These are phyloP conservation scores for Epichloe gansuensis DNA, from an alignment of 2,329 filamentous ascomycete genomes.

Conservation along the genomic window DNA sequence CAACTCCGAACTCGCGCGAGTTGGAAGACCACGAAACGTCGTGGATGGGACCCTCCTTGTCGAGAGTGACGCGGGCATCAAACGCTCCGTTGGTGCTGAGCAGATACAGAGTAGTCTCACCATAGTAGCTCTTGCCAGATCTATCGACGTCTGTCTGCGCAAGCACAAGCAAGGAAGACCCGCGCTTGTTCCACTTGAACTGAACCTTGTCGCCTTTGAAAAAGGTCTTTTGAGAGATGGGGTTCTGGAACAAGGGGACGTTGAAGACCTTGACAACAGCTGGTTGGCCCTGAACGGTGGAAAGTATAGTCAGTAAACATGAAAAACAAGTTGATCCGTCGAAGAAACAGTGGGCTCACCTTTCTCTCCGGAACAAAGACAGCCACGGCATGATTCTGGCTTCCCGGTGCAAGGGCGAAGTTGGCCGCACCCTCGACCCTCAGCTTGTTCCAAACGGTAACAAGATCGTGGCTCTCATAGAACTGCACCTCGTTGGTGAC, in stretches of 20 bases:
- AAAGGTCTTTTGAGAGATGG: slow-evolving; percentile 95
- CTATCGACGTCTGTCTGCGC: slow-evolving; percentile 97
- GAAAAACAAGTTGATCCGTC: background rate
- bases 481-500: slow-evolving; percentile 98
- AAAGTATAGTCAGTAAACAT: background rate
- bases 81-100: slow-evolving; percentile 84
- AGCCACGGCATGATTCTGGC: slow-evolving; percentile 75
- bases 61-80: slow-evolving; percentile 79
- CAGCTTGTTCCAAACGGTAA: slow-evolving; percentile 89
- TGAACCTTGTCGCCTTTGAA: slow-evolving; percentile 99
- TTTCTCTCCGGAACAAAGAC: slow-evolving; percentile 94
- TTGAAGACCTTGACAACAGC: slow-evolving; percentile 90
- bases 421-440: slow-evolving; percentile 80
- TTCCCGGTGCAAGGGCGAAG: slow-evolving; percentile 78
- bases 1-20: slow-evolving; percentile 92
- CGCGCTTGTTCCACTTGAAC: slow-evolving; percentile 91
- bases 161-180: slow-evolving; percentile 83
- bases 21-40: slow-evolving; percentile 98
- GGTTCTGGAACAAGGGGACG: slow-evolving; percentile 69
- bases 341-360: slow-evolving; percentile 34
- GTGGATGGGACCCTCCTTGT: slow-evolving; percentile 96
- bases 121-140: slow-evolving; percentile 98
- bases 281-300: slow-evolving; percentile 56
- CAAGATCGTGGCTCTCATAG: slow-evolving; percentile 76
- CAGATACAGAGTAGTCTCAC: slow-evolving; percentile 93